Conservation (phyloP, 2,329 filamentous ascomycete species). For the Raffaelea ambrosiae region DNA sequence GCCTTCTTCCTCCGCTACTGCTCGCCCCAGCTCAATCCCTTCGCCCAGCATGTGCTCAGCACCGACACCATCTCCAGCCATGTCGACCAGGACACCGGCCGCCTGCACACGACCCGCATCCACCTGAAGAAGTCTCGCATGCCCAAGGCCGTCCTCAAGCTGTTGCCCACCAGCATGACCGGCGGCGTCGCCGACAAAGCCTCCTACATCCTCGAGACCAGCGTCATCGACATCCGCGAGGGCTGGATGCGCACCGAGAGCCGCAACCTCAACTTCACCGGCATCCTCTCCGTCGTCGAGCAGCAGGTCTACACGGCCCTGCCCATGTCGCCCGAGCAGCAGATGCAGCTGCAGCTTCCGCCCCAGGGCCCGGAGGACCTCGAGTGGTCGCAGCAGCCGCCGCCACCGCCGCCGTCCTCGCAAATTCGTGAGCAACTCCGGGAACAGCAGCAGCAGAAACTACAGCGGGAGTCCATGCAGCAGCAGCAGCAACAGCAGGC, state of each 20-base stretch:
- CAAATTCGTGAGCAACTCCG: no score
- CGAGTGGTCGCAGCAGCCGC: conserved; percentile 5
- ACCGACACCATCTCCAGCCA: conserved; percentile 72
- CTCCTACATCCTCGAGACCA: conserved; percentile 73
- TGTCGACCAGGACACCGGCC: conserved; percentile 65
- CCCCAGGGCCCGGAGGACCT: not conserved
- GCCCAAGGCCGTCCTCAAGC: conserved; percentile 64
- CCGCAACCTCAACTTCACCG: conserved; percentile 73
- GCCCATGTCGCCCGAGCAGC: conserved; percentile 5
- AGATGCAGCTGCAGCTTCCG: not conserved
- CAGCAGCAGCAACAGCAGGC: conserved; percentile 12
- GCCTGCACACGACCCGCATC: conserved; percentile 68
- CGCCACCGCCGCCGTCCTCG: no score
- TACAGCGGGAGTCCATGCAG: not conserved
- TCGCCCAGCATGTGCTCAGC: conserved; percentile 72
- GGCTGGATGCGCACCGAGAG: conserved; percentile 80
- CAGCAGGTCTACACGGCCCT: conserved; percentile 57
- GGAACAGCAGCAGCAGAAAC: not conserved
- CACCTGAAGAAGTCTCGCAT: conserved; percentile 77
- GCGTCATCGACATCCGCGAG: conserved; percentile 67
- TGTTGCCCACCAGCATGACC: conserved; percentile 62
- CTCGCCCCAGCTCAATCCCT: conserved; percentile 61
- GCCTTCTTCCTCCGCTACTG: conserved; percentile 87
- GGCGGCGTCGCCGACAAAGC: conserved; percentile 61
- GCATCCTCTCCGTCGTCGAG: conserved; percentile 71